Evolutionary conservation across 768 basidiomycete species (phyloP), one percentile per base, ranked within the genome.

Genomic region (Psilocybe subaeruginosa): DNA sequence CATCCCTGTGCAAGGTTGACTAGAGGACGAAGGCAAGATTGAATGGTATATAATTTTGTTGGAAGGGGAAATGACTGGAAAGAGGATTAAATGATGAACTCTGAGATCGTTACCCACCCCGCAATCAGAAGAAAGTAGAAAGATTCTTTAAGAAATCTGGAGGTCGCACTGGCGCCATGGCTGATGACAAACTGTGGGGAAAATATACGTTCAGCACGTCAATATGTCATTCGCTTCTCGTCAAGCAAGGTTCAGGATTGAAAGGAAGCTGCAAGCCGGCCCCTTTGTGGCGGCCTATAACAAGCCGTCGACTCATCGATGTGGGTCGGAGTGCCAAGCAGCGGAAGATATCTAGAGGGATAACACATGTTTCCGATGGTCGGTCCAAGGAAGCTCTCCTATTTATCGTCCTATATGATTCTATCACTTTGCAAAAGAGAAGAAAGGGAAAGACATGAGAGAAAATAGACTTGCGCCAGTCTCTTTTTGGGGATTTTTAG

Each of bases 101-200:
- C 16, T 30, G 43, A 19, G 52, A 52, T 59, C 43, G 39, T 30
- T 46, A 59, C 41, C 52, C 58, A 58, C 57, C 57, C 35, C 39
- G n/a, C 51, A 53, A 59, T 59, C 58, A 59, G 58, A 59, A 59
- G 53, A 35, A 41, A 54, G 2, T 3, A 54, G 39, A 31, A 47
- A 35, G 47, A 58, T 19, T 37, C 33, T 50, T 37, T 35, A 31
- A 58, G 23, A 48, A 14, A 14, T 43, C 41, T 43, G 41, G n/a
- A 43, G 4, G 41, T 43, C 41, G 41, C 41, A 43, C 41, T n/a
- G 56, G 49, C 57, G 39, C 49, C 57, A 58, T 51, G 48, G 41
- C 48, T 23, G 41, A 23, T 58, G 57, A 58, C 57, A 58, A 50
- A 37, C 49, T 58, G 57, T 58, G 57, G 57, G 57, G 57, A 58